phyloP scores from a whole-genome alignment of 176 grass and related monocot genomes.

The Oryza punctata region DNA sequence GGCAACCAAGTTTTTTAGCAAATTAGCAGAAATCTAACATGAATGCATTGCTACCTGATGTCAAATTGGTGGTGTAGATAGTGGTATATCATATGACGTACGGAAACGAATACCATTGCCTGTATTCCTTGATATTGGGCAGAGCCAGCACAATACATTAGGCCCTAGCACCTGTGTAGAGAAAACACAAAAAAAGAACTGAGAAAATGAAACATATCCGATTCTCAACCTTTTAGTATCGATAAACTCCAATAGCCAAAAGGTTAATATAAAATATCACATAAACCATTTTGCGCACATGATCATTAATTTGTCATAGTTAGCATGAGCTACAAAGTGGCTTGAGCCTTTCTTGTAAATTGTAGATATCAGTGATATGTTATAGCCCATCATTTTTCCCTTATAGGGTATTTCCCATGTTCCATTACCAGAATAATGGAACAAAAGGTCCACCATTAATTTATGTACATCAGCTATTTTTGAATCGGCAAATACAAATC shows the following conservation, averaged over 20 bases:
- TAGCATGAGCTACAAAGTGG: not conserved
- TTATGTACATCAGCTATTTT: not conserved
- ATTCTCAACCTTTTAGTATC: not conserved
- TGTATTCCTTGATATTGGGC: conserved; percentile 59
- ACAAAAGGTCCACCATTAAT: not conserved
- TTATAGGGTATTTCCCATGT: not conserved
- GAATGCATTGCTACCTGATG: conserved; percentile 1
- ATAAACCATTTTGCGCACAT: conserved; percentile 3
- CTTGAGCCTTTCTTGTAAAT: not conserved
- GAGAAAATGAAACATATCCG: not conserved
- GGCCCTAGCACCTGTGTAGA: conserved; percentile 65
- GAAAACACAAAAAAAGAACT: conserved; percentile 11
- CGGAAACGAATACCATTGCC: conserved; percentile 73
- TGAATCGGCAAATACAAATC: conserved; percentile 22
- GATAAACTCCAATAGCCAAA: not conserved
- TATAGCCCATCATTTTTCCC: not conserved
- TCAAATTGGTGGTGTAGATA: conserved; percentile 52
- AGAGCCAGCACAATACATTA: conserved; percentile 77
- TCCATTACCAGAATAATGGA: not conserved
- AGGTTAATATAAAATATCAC: conserved; percentile 20
- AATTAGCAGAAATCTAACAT: conserved; percentile 25
- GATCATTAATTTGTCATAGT: not conserved
- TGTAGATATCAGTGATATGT: not conserved
- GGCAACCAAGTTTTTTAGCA: conserved; percentile 13
- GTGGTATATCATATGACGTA: conserved; percentile 70